Base-by-base conservation (phyloP, 805 yeast genomes). In the Kockiozyma suomiensis region DNA sequence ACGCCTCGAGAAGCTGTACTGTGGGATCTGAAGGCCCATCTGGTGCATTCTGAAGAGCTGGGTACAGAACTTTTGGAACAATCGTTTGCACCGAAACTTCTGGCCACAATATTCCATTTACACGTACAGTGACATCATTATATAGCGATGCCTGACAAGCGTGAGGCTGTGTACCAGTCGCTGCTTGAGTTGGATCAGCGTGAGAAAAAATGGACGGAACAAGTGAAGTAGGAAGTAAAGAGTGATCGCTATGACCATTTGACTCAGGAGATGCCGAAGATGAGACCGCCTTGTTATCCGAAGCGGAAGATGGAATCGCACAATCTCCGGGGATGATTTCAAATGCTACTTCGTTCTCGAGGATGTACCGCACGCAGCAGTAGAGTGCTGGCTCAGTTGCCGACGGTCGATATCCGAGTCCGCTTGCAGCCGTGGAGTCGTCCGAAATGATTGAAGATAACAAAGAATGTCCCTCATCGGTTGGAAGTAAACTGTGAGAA, bases 21-120 rank as follows among this genome's bases (percentile, higher is more conserved):
- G 58, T 53, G 5, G 61, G 58, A 30, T 49, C 50, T 19, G 46
- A 25, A 4, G 43, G 43, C 8, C 52, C 52, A 15, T 37, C 53
- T 7, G 48, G 1, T 12, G 49, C 25, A 17, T 42, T 41, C n/a
- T 40, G 41, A 1, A 42, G 28, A n/a, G 46, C 62, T 5, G 58
- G 50, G 33, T 53, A 53, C n/a, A 37, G 51, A 12, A 48, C n/a
- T 25, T 61, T 56, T 7, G 65, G 64, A 23, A 58, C 68, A 33
- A 64, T 56, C 15, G 77, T 75, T 49, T 84, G 84, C 40, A 82
- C 77, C 0, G 84, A 78, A 1, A 84, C 83, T 68, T 85, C 89
- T 26, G 84, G 81, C 91, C 91, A 86, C 13, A 82, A 78, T 23
- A 86, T 79, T 23, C 89, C 90, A 67, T 86, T 86, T 3, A 86